Percentiles rank a stretch among this genome's conserved stretches.
Evolutionary conservation across 2,329 filamentous ascomycete genomes (phyloP).

Genomic region (Dactylellina parvicollis): DNA sequence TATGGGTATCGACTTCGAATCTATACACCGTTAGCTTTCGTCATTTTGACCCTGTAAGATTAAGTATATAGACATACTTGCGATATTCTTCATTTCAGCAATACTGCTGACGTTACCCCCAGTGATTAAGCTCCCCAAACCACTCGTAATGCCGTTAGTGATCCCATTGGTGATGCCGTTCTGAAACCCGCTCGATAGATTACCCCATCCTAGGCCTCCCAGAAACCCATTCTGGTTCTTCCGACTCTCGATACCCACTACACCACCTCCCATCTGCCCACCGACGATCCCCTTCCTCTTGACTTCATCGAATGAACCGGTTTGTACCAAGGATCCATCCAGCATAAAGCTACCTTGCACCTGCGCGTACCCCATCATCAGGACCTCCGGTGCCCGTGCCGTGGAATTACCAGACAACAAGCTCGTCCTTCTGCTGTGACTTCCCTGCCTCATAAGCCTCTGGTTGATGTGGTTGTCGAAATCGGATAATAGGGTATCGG

Average conservation of each 20-base stretch:
- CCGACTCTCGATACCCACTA: slow-evolving; percentile 79
- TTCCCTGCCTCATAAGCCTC: slow-evolving; percentile 66
- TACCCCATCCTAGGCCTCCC: slow-evolving; percentile 85
- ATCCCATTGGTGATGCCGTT: slow-evolving; percentile 63
- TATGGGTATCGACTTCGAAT: slow-evolving; percentile 83
- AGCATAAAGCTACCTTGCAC: slow-evolving; percentile 90
- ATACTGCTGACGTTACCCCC: slow-evolving; percentile 89
- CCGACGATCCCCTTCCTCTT: slow-evolving; percentile 93
- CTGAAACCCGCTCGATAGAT: slow-evolving; percentile 58
- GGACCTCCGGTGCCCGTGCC: slow-evolving; percentile 72
- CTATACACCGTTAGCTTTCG: slow-evolving; percentile 53
- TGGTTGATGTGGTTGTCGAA: slow-evolving; percentile 69
- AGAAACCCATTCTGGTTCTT: slow-evolving; percentile 83
- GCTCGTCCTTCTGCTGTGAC: slow-evolving; percentile 59
- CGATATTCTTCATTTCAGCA: slow-evolving; percentile 90
- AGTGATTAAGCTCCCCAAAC: slow-evolving; percentile 86
- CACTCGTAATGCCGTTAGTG: slow-evolving; percentile 73
- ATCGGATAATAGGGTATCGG: slow-evolving; percentile 90
- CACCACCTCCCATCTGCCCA: slow-evolving; percentile 81
- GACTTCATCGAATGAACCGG: slow-evolving; percentile 90
- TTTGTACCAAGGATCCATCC: slow-evolving; percentile 89
- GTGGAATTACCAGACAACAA: slow-evolving; percentile 55
- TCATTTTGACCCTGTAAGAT: background rate
- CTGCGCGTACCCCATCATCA: slow-evolving; percentile 99
- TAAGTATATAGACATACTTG: slow-evolving; percentile 65